Evolutionary conservation across 1,284 basidiomycete genomes (phyloP).

Genomic region (Mycena sp.): DNA sequence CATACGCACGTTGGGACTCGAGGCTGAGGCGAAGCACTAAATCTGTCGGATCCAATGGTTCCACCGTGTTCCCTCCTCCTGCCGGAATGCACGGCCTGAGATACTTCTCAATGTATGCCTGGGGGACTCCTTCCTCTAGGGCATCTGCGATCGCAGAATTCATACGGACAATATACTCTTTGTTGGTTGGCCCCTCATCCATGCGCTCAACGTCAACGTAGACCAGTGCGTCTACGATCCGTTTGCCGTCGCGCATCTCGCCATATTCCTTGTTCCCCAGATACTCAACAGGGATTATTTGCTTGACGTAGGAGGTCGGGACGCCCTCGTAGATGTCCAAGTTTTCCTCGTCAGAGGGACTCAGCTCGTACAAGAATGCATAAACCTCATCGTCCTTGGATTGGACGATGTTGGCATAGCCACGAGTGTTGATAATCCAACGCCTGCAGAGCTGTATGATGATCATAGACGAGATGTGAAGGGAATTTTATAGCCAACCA

Average conservation of each 20-base stretch:
- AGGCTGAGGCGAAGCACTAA: too few species aligned
- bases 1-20: not conserved
- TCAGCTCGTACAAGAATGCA: slow-evolving; percentile 53
- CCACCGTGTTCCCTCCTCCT: not conserved
- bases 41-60: not conserved
- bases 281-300: slow-evolving; percentile 32
- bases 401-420: slow-evolving; percentile 54
- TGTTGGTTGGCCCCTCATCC: slow-evolving; percentile 41
- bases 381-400: slow-evolving; percentile 52
- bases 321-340: slow-evolving; percentile 48
- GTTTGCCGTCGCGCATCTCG: slow-evolving; percentile 14
- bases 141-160: slow-evolving; percentile 54
- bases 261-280: slow-evolving; percentile 8
- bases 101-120: slow-evolving; percentile 53
- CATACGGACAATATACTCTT: slow-evolving; percentile 55
- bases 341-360: slow-evolving; percentile 39
- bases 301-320: slow-evolving; percentile 43
- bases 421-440: slow-evolving; percentile 54
- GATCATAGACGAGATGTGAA: not conserved
- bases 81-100: slow-evolving; percentile 50
- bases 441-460: slow-evolving; percentile 41
- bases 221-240: slow-evolving; percentile 42
- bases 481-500: slow-evolving; percentile 43
- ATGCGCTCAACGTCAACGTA: slow-evolving; percentile 49
- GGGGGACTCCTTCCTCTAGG: slow-evolving; percentile 46